Percentiles rank a stretch among this genome's conserved stretches.
Conservation (phyloP, 2,329 filamentous ascomycete species). For the Xylariaceae sp. region DNA sequence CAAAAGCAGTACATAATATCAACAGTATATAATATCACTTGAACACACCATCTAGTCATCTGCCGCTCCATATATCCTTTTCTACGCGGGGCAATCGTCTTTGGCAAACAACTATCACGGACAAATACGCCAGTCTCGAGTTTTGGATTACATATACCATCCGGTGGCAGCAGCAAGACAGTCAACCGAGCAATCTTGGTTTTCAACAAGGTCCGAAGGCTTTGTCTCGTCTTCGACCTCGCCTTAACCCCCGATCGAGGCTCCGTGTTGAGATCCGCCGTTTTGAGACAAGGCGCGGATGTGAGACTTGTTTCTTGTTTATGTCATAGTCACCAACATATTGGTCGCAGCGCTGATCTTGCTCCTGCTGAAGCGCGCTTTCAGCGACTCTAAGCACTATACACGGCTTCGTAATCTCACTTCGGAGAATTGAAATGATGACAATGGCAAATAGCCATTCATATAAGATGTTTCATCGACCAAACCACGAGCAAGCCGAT, state of each 20-base stretch:
- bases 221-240: neutral
- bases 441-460: constrained; percentile 26
- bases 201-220: too few species aligned
- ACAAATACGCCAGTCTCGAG: constrained; percentile 1
- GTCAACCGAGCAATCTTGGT: too few species aligned
- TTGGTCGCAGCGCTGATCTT: constrained; percentile 18
- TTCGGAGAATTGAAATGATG: constrained; percentile 21
- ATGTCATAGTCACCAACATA: constrained; percentile 2
- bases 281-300: constrained; percentile 14
- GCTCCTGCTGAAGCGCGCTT: constrained; percentile 11
- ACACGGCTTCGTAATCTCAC: constrained; percentile 4
- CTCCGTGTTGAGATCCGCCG: constrained; percentile 1
- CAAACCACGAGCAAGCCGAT: constrained; percentile 25
- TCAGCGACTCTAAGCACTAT: constrained; percentile 9
- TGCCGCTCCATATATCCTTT: neutral
- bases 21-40: neutral
- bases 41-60: constrained; percentile 2
- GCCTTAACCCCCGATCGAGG: constrained; percentile 1
- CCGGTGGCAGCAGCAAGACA: too few species aligned
- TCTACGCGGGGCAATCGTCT: neutral
- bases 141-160: neutral
- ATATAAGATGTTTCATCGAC: constrained; percentile 30
- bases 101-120: neutral
- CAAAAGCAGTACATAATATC: neutral
- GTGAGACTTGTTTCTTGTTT: constrained; percentile 11